Conservation (phyloP, 2,329 filamentous ascomycete genomes). For the Ascochyta pisi region DNA sequence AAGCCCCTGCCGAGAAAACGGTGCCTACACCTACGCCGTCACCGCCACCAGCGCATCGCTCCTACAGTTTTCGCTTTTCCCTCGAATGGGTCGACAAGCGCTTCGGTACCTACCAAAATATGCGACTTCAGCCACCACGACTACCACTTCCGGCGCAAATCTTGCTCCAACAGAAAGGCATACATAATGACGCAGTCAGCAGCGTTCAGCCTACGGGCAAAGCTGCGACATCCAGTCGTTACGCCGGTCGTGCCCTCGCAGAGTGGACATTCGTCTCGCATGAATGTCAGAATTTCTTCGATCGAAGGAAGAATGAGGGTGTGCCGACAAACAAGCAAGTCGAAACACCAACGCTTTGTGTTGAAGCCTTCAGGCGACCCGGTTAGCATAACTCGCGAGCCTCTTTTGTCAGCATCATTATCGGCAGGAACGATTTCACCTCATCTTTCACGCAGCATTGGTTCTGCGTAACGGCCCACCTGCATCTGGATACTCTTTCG, state of each 20-base stretch:
- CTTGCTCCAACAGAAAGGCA: constrained; percentile 58
- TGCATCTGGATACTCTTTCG: constrained; percentile 17
- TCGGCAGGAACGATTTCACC: constrained; percentile 34
- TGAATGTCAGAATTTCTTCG: constrained; percentile 83
- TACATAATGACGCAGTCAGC: constrained; percentile 35
- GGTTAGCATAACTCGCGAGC: constrained; percentile 32
- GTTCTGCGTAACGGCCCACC: constrained; percentile 19
- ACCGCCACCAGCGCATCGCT: constrained; percentile 61
- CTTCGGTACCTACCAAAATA: constrained; percentile 65
- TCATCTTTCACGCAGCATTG: constrained; percentile 12
- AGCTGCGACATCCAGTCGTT: constrained; percentile 56
- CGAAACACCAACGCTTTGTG: constrained; percentile 70
- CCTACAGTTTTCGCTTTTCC: constrained; percentile 76
- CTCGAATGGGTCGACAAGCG: constrained; percentile 69
- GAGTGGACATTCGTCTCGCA: constrained; percentile 79
- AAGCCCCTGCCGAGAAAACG: constrained; percentile 11
- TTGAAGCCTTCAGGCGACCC: constrained; percentile 66
- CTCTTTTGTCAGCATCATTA: constrained; percentile 8
- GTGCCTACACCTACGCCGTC: constrained; percentile 48
- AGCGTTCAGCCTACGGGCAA: constrained; percentile 47
- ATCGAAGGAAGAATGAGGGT: constrained; percentile 76
- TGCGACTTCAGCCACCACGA: constrained; percentile 70
- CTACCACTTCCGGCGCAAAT: constrained; percentile 75
- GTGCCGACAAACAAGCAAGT: constrained; percentile 70
- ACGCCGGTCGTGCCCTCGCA: constrained; percentile 75